Base-by-base conservation (phyloP, 257 asterid genomes). In the Capsicum baccatum region DNA sequence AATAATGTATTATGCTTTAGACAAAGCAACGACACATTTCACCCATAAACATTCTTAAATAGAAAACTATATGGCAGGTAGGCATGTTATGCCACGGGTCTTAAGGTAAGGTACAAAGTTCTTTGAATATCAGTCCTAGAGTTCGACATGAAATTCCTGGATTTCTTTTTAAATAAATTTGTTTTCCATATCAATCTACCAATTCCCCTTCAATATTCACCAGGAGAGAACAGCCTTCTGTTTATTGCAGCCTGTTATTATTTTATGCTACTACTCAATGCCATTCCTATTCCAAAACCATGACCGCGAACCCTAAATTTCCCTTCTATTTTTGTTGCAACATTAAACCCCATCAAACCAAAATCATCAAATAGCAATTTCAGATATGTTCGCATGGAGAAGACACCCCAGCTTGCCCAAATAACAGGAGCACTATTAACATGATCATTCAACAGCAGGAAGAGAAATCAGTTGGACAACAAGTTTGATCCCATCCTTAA, bases 201-300 rank as follows among this genome's bases (percentile, higher is more conserved):
- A 14, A 21, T 50, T 54, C 59, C 78, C 4, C 81, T 26, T 54
- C 48, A 78, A 26, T 55, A 54, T 54, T 78, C 63, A 78, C 48
- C 64, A 8, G 81, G 64, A 52, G 64, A 26, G 50, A 76, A 54
- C 63, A 52, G 15, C 64, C 81, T 26, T 54, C 50, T 76, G 48
- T 26, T 76, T 76, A 8, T 12, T 16, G 63, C 5, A 52, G 26
- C 42, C 64, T 54, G 59, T 54, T 54, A 76, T 13, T 76, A 26
- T 52, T 47, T 52, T 21, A 76, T 54, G 63, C 81, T 13, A 78
- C 81, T 26, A 54, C 21, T 21, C 62, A 26, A 78, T 0, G 48
- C 47, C 63, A 76, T 76, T 74, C 81, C 63, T 21, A 76, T 26
- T 78, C 64, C 64, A 52, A 78, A 78, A 78, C 48, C 81, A 26